Evolutionary conservation across 345 rosid genomes (phyloP).

Genomic region (Populus simonii): DNA sequence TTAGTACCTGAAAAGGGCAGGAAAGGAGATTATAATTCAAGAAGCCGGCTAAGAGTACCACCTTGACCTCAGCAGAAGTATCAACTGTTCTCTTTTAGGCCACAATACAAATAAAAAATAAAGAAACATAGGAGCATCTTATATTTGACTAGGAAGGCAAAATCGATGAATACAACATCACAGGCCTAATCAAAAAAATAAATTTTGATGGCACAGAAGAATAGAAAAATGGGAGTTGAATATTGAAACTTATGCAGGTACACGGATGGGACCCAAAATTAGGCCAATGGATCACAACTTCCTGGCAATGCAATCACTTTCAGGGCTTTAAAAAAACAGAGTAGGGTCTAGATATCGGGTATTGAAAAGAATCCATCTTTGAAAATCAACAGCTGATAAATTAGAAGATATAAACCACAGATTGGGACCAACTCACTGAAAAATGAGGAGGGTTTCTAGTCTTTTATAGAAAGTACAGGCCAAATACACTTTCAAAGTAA

Average conservation of each 20-base stretch:
- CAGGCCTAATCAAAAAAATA: slow-evolving; percentile 7
- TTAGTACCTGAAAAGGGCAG: slow-evolving; percentile 41
- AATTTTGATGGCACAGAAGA: slow-evolving; percentile 3
- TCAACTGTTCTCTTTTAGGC: slow-evolving; percentile 21
- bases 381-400: slow-evolving; percentile 1
- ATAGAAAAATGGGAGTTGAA: slow-evolving; percentile 5
- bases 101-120: slow-evolving; percentile 20
- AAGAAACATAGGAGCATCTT: slow-evolving; percentile 20
- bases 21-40: slow-evolving; percentile 20
- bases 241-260: slow-evolving; percentile 16
- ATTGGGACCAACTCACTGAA: slow-evolving; percentile 1
- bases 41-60: slow-evolving; percentile 16
- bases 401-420: neutral
- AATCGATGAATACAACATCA: slow-evolving; percentile 8
- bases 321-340: slow-evolving; percentile 8
- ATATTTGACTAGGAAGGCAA: slow-evolving; percentile 38
- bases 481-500: neutral
- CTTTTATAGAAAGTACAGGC: neutral
- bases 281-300: slow-evolving; percentile 8
- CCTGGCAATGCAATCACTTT: slow-evolving; percentile 22
- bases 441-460: slow-evolving; percentile 3
- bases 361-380: neutral
- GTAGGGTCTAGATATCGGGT: slow-evolving; percentile 9
- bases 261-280: slow-evolving; percentile 38
- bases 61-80: slow-evolving; percentile 14